Evolutionary conservation across 2,329 filamentous ascomycete species (phyloP).

Genomic region (Aplosporella prunicola): DNA sequence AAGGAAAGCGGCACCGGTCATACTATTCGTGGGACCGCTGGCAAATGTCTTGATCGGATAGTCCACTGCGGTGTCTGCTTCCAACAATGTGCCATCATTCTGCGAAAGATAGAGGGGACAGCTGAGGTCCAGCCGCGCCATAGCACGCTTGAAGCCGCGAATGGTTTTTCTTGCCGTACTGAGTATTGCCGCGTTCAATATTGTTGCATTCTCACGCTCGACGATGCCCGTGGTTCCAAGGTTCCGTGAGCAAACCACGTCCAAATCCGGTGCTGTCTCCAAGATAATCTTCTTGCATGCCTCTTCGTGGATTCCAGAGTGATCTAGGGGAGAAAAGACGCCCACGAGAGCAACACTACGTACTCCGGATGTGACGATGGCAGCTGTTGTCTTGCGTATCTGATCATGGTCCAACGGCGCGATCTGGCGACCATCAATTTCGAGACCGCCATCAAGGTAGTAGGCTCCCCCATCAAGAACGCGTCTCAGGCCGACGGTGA

Average conservation of each 20-base stretch:
- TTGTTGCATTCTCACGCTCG: constrained; percentile 56
- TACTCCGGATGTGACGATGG: constrained; percentile 31
- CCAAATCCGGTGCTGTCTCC: not conserved
- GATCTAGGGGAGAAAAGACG: constrained; percentile 39
- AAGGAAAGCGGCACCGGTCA: constrained; percentile 43
- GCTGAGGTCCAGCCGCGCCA: constrained; percentile 43
- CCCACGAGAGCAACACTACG: constrained; percentile 35
- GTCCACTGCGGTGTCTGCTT: constrained; percentile 43
- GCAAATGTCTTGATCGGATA: constrained; percentile 54
- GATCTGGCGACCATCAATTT: constrained; percentile 39
- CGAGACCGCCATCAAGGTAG: constrained; percentile 32
- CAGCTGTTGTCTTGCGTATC: constrained; percentile 25
- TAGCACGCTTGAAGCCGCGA: constrained; percentile 44
- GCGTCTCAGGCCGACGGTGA: constrained; percentile 41
- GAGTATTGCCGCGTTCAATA: constrained; percentile 54
- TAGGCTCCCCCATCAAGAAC: constrained; percentile 34
- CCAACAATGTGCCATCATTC: constrained; percentile 54
- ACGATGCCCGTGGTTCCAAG: constrained; percentile 36
- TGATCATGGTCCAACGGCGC: constrained; percentile 29
- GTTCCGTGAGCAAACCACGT: not conserved
- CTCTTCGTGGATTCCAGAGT: constrained; percentile 34
- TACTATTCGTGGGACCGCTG: constrained; percentile 54
- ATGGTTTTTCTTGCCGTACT: constrained; percentile 49
- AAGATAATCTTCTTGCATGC: constrained; percentile 30
- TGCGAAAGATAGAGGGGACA: constrained; percentile 47